These are phyloP conservation scores for Fusarium pseudonygamai DNA, from an alignment of 2,329 filamentous ascomycete genomes.

Conservation along the genomic window DNA sequence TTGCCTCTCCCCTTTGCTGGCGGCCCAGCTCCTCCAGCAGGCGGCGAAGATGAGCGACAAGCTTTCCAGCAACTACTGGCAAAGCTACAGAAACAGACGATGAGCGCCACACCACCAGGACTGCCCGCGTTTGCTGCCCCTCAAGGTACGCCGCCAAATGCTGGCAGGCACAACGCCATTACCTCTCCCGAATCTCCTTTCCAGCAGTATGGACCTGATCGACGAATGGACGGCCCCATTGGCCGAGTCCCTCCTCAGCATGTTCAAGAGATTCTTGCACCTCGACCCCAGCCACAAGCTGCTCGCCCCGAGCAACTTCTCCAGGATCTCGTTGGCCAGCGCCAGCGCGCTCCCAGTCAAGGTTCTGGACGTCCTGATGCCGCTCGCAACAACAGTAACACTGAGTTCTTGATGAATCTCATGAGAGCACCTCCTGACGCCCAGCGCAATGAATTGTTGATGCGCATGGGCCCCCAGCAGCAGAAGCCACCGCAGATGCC, in stretches of 20 bases:
- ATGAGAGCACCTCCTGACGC: conserved; percentile 69
- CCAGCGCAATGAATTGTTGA: conserved; percentile 62
- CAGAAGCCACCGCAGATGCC: conserved; percentile 40
- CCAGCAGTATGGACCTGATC: conserved; percentile 57
- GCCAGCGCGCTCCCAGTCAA: conserved; percentile 65
- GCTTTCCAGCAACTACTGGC: conserved; percentile 85
- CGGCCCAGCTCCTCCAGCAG: conserved; percentile 45
- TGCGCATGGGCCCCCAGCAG: conserved; percentile 61
- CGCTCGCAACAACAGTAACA: conserved; percentile 68
- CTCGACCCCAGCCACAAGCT: conserved; percentile 60
- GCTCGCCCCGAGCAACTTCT: conserved; percentile 68
- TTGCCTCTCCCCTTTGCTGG: conserved; percentile 25
- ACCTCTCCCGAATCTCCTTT: conserved; percentile 59
- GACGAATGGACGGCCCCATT: conserved; percentile 52
- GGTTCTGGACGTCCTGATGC: conserved; percentile 56
- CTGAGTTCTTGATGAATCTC: conserved; percentile 86
- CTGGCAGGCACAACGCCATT: conserved; percentile 51
- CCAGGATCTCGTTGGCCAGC: conserved; percentile 68
- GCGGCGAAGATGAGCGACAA: conserved; percentile 77
- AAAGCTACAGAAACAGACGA: conserved; percentile 75
- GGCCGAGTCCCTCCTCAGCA: conserved; percentile 53
- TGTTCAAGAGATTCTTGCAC: conserved; percentile 63
- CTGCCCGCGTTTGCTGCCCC: conserved; percentile 56
- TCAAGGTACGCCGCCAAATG: conserved; percentile 43
- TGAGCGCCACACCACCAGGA: conserved; percentile 57